These are phyloP conservation scores for Cercis canadensis DNA, from an alignment of 306 rosid genomes.

Conservation along the genomic window DNA sequence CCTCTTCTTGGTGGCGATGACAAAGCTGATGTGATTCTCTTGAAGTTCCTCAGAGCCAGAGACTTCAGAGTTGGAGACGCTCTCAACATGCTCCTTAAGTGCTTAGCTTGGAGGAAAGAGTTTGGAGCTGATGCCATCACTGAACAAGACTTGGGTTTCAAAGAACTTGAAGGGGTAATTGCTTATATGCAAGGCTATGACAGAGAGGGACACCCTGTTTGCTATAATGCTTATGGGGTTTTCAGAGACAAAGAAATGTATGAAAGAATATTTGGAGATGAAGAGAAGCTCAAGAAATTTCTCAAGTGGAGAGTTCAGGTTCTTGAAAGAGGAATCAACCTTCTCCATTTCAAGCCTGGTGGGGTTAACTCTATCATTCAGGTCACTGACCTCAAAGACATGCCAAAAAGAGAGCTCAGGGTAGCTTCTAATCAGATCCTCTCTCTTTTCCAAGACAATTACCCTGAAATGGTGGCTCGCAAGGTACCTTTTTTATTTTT, in stretches of 20 bases:
- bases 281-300: conserved; percentile 83
- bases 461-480: conserved; percentile 95
- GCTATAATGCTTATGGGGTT: conserved; percentile 88
- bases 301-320: conserved; percentile 98
- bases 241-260: conserved; percentile 81
- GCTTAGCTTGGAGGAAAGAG: conserved; percentile 80
- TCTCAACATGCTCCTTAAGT: conserved; percentile 65
- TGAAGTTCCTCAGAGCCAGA: conserved; percentile 89
- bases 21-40: conserved; percentile 78
- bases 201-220: conserved; percentile 87
- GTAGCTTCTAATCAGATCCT: conserved; percentile 94
- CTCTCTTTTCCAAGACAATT: conserved; percentile 90
- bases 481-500: conserved; percentile 75
- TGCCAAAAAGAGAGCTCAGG: conserved; percentile 95
- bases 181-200: conserved; percentile 93
- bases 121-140: conserved; percentile 65
- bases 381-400: conserved; percentile 94
- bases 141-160: conserved; percentile 83
- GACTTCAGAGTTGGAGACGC: conserved; percentile 82
- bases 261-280: conserved; percentile 85
- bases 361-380: conserved; percentile 89
- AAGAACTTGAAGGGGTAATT: conserved; percentile 91
- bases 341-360: conserved; percentile 86
- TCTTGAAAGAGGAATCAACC: conserved; percentile 77
- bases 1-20: conserved; percentile 69